Evolutionary conservation across 495 filamentous ascomycete species (phyloP), one percentile per base, ranked within the genome.

Genomic region (Aspergillus taichungensis): DNA sequence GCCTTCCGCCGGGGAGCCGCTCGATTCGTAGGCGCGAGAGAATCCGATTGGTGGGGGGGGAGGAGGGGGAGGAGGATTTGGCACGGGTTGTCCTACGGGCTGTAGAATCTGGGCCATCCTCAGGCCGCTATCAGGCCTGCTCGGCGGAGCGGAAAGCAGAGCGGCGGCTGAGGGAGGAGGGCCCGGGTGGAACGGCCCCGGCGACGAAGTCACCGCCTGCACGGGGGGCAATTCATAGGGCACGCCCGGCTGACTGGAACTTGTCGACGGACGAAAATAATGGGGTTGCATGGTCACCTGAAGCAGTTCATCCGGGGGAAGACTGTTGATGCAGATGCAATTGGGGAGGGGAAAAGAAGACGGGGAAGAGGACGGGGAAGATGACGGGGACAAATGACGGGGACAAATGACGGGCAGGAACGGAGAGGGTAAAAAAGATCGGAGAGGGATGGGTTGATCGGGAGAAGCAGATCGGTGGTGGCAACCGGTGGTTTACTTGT

Each of bases 71-170:
- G 52, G 43, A 11, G 53, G 49, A 6, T 43, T 49, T 13, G 53
- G 50, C 12, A 56, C 43, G n/a, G 51, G 52, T 13, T 61, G 63
- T 0, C 60, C 43, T 51, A 68, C 54, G 1, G 66, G 69, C 45
- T 73, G 69, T 12, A 73, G 40, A 27, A 71, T 46, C 61, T 73
- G 68, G 9, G 67, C 50, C 69, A 73, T 70, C 10, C 62, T 60
- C 62, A 73, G 51, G 28, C 62, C 67, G 45, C 67, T 69, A 39
- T 59, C 60, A 3, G 68, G 66, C 43, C 68, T 63, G 56, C 64
- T 68, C 30, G 70, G 67, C 48, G 66, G 68, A 52, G 67, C 65
- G 50, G 70, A 68, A 36, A 65, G 62, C 35, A 69, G 46, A 34
- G 57, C 45, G 32, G 57, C 45, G 32, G 55, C 55, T n/a, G 68